A percentile compares a stretch with the other conserved stretches of the same genome.
Evolutionary conservation across 805 yeast genomes (phyloP).

Genomic region (Ogataea kodamae): DNA sequence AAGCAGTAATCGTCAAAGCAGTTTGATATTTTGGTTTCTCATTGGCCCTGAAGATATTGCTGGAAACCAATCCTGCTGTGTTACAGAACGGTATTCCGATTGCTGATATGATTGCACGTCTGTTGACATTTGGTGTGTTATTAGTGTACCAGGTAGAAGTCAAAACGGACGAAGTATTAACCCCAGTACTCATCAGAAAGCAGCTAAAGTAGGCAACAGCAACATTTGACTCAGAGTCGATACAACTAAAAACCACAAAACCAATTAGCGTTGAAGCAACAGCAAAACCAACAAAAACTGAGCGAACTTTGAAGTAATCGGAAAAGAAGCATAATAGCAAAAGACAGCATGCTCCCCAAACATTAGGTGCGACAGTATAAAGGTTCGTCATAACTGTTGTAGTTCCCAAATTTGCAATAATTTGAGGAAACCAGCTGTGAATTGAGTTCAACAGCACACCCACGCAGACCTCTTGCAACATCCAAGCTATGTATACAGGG

Average conservation of each 20-base stretch:
- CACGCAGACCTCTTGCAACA: constrained; percentile 40
- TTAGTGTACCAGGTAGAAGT: constrained; percentile 51
- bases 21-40: constrained; percentile 53
- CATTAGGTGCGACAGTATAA: constrained; percentile 47
- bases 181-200: constrained; percentile 43
- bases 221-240: constrained; percentile 37
- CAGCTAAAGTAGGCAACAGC: constrained; percentile 22
- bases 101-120: constrained; percentile 45
- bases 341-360: constrained; percentile 44
- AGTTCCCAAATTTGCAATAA: constrained; percentile 36
- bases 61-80: constrained; percentile 53
- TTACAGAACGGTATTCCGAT: constrained; percentile 54
- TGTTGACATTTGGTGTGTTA: constrained; percentile 43
- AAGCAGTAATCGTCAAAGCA: constrained; percentile 47
- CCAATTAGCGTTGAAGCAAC: constrained; percentile 42
- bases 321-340: constrained; percentile 39
- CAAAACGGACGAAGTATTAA: constrained; percentile 45
- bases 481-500: constrained; percentile 44
- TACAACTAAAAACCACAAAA: constrained; percentile 43
- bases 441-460: constrained; percentile 49
- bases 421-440: constrained; percentile 48
- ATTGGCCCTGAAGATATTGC: constrained; percentile 46
- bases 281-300: constrained; percentile 38
- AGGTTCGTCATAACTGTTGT: constrained; percentile 40
- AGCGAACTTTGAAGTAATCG: constrained; percentile 38